Evolutionary conservation across 208 protist genomes (phyloP).

Genomic region (Wallacemonas sp.): DNA sequence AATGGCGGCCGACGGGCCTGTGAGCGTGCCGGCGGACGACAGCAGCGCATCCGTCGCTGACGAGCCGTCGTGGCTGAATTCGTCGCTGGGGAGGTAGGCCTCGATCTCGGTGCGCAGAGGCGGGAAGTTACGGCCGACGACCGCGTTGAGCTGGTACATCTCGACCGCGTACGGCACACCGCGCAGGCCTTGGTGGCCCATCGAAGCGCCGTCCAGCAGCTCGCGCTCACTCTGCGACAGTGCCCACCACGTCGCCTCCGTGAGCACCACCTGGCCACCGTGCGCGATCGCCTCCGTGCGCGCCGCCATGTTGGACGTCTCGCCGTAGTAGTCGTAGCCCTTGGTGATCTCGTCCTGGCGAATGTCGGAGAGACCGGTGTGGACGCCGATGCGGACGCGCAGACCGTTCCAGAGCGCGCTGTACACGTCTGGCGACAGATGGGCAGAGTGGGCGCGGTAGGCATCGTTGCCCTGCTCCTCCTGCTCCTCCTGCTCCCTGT

Average conservation of each 20-base stretch:
- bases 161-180: conserved; percentile 57
- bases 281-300: conserved; percentile 72
- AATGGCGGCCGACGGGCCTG: conserved; percentile 19
- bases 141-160: conserved; percentile 64
- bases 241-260: conserved; percentile 41
- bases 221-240: conserved; percentile 37
- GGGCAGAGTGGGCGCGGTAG: conserved; percentile 29
- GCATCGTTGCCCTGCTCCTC: conserved; percentile 15
- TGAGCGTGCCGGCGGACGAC: conserved; percentile 26
- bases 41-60: conserved; percentile 23
- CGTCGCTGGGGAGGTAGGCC: conserved; percentile 28
- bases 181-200: conserved; percentile 50
- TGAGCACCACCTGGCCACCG: conserved; percentile 76
- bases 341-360: conserved; percentile 55
- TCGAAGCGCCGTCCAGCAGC: conserved; percentile 15
- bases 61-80: conserved; percentile 19
- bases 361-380: conserved; percentile 73
- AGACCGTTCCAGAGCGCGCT: conserved; percentile 40
- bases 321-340: conserved; percentile 85
- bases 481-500: conserved; percentile 20
- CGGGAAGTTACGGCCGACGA: conserved; percentile 44
- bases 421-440: conserved; percentile 41
- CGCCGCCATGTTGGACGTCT: conserved; percentile 81
- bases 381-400: conserved; percentile 59
- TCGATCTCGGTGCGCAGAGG: conserved; percentile 55